Conservation (phyloP, 257 asterid genomes). For the Fraxinus cuspidata region DNA sequence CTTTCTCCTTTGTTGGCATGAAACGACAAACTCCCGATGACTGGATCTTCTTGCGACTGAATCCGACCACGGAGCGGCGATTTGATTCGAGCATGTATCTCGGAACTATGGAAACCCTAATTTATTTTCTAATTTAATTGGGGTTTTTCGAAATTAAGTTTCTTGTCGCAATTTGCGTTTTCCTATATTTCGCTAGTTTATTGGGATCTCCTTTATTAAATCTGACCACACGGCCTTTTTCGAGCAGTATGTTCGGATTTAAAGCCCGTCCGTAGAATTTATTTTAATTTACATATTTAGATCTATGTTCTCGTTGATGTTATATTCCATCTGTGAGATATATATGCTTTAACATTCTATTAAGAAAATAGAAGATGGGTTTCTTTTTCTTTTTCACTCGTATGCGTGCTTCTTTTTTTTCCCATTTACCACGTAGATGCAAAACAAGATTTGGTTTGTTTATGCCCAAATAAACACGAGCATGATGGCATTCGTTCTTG, state of each 20-base stretch:
- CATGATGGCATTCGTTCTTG: background rate
- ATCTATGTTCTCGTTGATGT: background rate
- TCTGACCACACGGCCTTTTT: background rate
- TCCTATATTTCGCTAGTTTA: background rate
- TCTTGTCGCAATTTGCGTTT: background rate
- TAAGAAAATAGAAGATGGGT: too few relatives aligned
- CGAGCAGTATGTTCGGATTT: background rate
- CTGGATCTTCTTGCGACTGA: background rate
- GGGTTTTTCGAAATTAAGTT: background rate
- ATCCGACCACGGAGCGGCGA: background rate
- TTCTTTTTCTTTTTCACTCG: background rate
- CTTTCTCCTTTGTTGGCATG: background rate
- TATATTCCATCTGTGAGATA: background rate
- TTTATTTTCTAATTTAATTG: background rate
- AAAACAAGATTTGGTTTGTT: background rate
- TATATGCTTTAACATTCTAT: background rate
- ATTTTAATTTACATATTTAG: too few relatives aligned
- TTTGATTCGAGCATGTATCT: background rate
- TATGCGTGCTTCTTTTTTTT: background rate
- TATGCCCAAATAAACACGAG: background rate
- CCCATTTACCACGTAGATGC: background rate
- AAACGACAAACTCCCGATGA: background rate
- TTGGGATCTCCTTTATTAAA: background rate
- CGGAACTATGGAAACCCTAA: background rate
- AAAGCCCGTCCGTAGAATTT: too few relatives aligned